phyloP scores from a whole-genome alignment of 768 basidiomycete genomes.

The Mycena metata region DNA sequence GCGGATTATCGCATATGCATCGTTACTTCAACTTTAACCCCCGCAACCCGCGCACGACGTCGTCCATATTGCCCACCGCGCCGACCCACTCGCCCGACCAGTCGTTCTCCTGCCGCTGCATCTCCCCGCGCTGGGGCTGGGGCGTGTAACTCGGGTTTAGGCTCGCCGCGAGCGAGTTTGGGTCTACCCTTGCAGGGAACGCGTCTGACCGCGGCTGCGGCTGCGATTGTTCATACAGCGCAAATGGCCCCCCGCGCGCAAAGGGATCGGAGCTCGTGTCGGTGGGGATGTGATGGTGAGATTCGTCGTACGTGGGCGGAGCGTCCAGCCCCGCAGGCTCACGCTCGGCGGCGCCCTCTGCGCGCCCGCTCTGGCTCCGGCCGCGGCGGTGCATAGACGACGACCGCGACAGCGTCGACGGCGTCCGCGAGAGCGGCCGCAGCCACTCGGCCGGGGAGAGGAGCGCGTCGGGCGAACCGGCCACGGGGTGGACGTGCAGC shows the following conservation, averaged over 20 bases:
- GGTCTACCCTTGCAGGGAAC: not conserved
- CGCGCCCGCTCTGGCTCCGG: not conserved
- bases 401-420: not conserved
- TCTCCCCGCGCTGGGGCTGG: not conserved
- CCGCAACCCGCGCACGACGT: conserved; percentile 12
- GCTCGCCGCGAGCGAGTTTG: not conserved
- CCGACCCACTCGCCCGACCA: conserved; percentile 33
- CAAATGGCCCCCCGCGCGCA: no score
- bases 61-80: conserved; percentile 27
- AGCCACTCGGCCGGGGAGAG: conserved; percentile 20
- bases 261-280: no score
- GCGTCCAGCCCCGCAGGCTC: conserved; percentile 3
- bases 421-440: not conserved
- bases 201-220: no score
- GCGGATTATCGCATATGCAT: no score
- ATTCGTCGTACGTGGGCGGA: conserved; percentile 28
- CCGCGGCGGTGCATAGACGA: not conserved
- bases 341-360: not conserved
- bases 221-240: not conserved
- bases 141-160: not conserved
- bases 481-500: conserved; percentile 26
- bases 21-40: conserved; percentile 19
- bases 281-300: conserved; percentile 7
- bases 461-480: conserved; percentile 16
- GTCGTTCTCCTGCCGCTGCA: conserved; percentile 14